phyloP scores from a whole-genome alignment of 371 early-diverging fungal species.

The Rhizopus sp. region DNA sequence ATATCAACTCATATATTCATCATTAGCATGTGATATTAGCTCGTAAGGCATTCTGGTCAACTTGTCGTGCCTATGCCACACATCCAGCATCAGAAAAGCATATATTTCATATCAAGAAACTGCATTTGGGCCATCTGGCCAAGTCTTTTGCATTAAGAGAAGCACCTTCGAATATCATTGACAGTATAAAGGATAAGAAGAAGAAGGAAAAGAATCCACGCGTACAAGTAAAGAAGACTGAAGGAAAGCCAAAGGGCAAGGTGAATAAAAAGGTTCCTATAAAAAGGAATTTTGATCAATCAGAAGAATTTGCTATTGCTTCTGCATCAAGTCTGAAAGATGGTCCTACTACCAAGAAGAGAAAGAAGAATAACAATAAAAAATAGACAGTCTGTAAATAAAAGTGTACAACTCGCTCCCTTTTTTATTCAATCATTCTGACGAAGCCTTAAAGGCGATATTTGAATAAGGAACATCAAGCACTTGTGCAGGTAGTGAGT shows the following conservation, averaged over 20 bases:
- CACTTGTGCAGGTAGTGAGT: constrained; percentile 33
- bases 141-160: constrained; percentile 94
- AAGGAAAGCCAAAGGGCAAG: constrained; percentile 32
- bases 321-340: constrained; percentile 23
- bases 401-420: background rate
- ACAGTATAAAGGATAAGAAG: constrained; percentile 44
- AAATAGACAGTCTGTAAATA: constrained; percentile 1
- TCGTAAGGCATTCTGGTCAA: constrained; percentile 82
- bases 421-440: background rate
- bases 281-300: constrained; percentile 42
- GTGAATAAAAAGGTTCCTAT: constrained; percentile 19
- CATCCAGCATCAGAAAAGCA: constrained; percentile 80
- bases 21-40: constrained; percentile 67
- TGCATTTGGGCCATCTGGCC: constrained; percentile 96
- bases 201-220: constrained; percentile 51
- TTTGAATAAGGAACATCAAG: constrained; percentile 47
- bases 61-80: constrained; percentile 93
- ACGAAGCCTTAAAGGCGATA: constrained; percentile 17
- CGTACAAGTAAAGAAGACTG: constrained; percentile 33
- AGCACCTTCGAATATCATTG: constrained; percentile 71
- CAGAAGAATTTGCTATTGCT: constrained; percentile 48
- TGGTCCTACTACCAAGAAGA: constrained; percentile 48
- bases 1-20: background rate
- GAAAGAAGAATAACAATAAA: constrained; percentile 19
- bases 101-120: constrained; percentile 88